Percentiles rank a stretch among this genome's conserved stretches.
phyloP scores from a whole-genome alignment of 2,329 filamentous ascomycete genomes.

The Penicillium sp. region DNA sequence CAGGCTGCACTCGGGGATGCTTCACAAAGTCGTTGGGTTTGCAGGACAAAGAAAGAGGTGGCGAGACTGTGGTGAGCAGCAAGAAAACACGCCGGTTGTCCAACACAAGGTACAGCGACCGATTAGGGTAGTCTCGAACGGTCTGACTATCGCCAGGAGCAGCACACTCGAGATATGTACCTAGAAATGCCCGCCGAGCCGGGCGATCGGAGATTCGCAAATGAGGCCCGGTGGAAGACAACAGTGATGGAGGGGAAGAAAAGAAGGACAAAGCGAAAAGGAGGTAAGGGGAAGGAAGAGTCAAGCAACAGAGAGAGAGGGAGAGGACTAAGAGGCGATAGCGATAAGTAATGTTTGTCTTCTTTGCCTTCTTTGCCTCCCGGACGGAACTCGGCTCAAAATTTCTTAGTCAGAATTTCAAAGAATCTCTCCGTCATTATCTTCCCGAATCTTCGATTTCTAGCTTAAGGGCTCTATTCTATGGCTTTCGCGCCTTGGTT shows the following conservation, averaged over 20 bases:
- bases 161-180: conserved; percentile 12
- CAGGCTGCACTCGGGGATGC: neutral
- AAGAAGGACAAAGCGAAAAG: conserved; percentile 2
- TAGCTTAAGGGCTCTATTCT: neutral
- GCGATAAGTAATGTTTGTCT: conserved; percentile 26
- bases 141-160: conserved; percentile 15
- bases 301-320: conserved; percentile 2
- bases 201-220: neutral
- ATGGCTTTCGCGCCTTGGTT: conserved; percentile 6
- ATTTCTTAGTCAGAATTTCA: neutral
- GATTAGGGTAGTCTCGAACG: conserved; percentile 8
- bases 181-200: conserved; percentile 17
- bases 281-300: conserved; percentile 8
- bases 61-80: neutral
- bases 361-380: conserved; percentile 19
- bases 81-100: conserved; percentile 6
- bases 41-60: conserved; percentile 11
- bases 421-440: neutral
- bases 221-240: neutral
- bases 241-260: neutral
- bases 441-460: neutral
- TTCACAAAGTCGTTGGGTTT: neutral
- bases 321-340: conserved; percentile 5
- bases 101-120: conserved; percentile 10
- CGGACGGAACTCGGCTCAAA: neutral